Evolutionary conservation across 257 asterid genomes (phyloP).

Genomic region (Petunia secreta): DNA sequence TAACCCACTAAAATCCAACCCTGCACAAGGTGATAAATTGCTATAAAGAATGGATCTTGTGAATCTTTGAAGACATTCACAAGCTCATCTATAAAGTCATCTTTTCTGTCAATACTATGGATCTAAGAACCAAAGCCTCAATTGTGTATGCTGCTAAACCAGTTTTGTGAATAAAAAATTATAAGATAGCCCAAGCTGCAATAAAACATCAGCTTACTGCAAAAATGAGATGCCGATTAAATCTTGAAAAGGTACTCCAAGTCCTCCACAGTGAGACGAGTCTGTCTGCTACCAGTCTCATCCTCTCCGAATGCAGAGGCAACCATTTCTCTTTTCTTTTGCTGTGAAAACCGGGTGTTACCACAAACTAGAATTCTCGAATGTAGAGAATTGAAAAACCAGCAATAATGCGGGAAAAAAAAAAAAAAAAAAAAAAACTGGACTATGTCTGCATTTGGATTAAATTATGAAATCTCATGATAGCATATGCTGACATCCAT

Average conservation of each 20-base stretch:
- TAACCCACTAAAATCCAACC: conserved; percentile 22
- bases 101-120: conserved; percentile 23
- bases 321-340: conserved; percentile 93
- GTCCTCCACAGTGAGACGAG: conserved; percentile 88
- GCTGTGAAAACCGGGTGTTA: conserved; percentile 46
- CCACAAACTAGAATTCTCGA: conserved; percentile 3
- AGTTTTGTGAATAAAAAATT: background rate
- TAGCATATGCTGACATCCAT: background rate
- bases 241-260: conserved; percentile 74
- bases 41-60: conserved; percentile 26
- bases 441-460: background rate
- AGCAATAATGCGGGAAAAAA: background rate
- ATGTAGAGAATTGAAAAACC: background rate
- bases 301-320: conserved; percentile 96
- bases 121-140: background rate
- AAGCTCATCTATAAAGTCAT: conserved; percentile 15
- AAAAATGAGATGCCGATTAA: conserved; percentile 4
- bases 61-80: conserved; percentile 16
- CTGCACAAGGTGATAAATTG: conserved; percentile 24
- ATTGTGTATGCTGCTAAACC: conserved; percentile 5
- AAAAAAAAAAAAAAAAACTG: background rate
- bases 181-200: conserved; percentile 22
- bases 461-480: background rate
- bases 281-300: conserved; percentile 68
- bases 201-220: conserved; percentile 17